Evolutionary conservation across 495 filamentous ascomycete genomes (phyloP), one percentile per base, ranked within the genome.

Genomic region (Aspergillus olivimuriae): DNA sequence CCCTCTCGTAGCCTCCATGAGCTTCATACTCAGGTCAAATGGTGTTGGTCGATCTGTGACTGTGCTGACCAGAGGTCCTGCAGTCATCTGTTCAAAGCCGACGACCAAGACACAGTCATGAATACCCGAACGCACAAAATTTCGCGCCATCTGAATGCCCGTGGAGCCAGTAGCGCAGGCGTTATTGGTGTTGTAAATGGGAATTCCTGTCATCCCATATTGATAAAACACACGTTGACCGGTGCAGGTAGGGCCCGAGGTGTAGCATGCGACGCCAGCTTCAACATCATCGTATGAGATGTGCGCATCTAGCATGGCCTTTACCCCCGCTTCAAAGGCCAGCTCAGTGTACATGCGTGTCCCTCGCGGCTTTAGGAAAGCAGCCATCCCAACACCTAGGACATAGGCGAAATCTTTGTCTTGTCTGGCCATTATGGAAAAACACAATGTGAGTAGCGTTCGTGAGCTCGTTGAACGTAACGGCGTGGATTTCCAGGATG

Each of bases 141-240:
- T 83, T 14, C 88, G 74, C 1, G 78, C 90, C 78, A 95, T 80
- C 53, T 80, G 75, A 21, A 95, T 65, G 20, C 90, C 90, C 0
- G 91, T 94, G 0, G 79, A 83, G 4, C 90, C 90, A 1, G 90
- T 95, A 1, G 85, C 82, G 74, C 90, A 96, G 68, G 94, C 94
- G 72, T 96, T 96, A 74, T 94, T 94, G 56, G 92, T 85, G 58
- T 95, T 95, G 72, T 89, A 84, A 58, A 95, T 87, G 45, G 90
- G 90, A 50, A 94, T 95, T 50, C 81, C 71, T 19, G 87, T 95
- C 81, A 95, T 89, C 63, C 90, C 90, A 62, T 95, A 94, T 68
- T 96, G 90, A 64, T 96, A 96, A 72, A 96, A 95, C 50, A 95
- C 89, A 24, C 91, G 81, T 73, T 96, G 90, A 21, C 90, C 90